Percentiles rank a stretch among this genome's conserved stretches.
Evolutionary conservation across 768 basidiomycete species (phyloP).

Genomic region (Calocera viscosa): DNA sequence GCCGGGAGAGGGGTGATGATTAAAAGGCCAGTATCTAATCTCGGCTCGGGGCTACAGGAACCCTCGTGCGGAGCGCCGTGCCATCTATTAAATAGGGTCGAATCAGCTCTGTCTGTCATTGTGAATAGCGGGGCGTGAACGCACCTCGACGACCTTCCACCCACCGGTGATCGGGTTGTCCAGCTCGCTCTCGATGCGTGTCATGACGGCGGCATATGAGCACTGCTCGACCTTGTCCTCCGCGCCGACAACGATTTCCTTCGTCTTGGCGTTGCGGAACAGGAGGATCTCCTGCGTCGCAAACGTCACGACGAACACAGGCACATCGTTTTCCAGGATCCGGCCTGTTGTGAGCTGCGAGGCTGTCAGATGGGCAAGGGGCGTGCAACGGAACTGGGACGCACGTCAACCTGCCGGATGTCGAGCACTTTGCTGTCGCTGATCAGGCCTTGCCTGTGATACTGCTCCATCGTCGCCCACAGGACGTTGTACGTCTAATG

Average conservation of each 20-base stretch:
- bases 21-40: background rate
- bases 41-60: slow-evolving; percentile 8
- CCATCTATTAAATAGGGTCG: no score
- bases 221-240: slow-evolving; percentile 89
- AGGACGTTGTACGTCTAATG: slow-evolving; percentile 88
- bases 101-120: background rate
- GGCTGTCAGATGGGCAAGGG: background rate
- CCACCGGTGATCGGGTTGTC: slow-evolving; percentile 90
- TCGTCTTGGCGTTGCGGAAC: slow-evolving; percentile 80
- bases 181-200: slow-evolving; percentile 75
- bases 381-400: slow-evolving; percentile 23
- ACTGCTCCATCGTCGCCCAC: slow-evolving; percentile 95
- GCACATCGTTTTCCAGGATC: slow-evolving; percentile 70
- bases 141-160: slow-evolving; percentile 94
- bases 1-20: background rate
- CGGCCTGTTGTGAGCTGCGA: slow-evolving; percentile 68
- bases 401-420: slow-evolving; percentile 91
- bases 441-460: slow-evolving; percentile 76
- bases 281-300: slow-evolving; percentile 85
- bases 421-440: slow-evolving; percentile 91
- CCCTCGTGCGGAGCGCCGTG: slow-evolving; percentile 13
- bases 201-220: slow-evolving; percentile 82
- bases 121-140: slow-evolving; percentile 20
- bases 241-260: slow-evolving; percentile 76
- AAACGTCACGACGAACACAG: slow-evolving; percentile 85